phyloP scores from a whole-genome alignment of 2,329 filamentous ascomycete genomes.

The Curvularia sp. region DNA sequence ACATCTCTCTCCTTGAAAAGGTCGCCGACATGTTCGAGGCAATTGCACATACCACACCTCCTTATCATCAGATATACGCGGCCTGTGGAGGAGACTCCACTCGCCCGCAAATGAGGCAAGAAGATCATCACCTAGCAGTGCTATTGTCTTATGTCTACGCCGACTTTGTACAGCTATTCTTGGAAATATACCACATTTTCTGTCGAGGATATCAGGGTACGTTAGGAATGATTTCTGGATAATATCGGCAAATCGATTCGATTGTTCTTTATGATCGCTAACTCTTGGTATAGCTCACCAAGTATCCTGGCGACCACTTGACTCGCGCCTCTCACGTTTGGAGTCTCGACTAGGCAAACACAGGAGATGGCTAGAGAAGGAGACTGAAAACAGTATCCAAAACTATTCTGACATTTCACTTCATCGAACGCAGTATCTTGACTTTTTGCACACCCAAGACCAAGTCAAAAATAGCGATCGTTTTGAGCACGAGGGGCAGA shows the following conservation, averaged over 20 bases:
- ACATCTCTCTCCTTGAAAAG: constrained; percentile 34
- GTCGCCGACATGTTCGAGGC: constrained; percentile 35
- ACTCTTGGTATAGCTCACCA: constrained; percentile 3
- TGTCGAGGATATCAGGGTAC: constrained; percentile 33
- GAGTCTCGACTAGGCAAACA: constrained; percentile 33
- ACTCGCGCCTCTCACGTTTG: constrained; percentile 39
- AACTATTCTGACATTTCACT: constrained; percentile 28
- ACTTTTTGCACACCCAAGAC: constrained; percentile 27
- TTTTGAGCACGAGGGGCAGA: constrained; percentile 26
- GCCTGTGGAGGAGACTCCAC: constrained; percentile 18
- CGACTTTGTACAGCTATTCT: constrained; percentile 36
- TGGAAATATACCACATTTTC: constrained; percentile 40
- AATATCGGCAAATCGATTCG: background rate
- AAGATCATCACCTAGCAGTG: constrained; percentile 20
- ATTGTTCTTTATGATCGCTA: background rate
- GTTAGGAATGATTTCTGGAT: constrained; percentile 23
- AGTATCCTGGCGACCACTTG: constrained; percentile 37
- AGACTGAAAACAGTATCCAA: constrained; percentile 24
- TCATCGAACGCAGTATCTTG: constrained; percentile 30
- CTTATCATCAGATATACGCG: constrained; percentile 33
- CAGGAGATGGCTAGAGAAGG: constrained; percentile 36
- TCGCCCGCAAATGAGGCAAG: constrained; percentile 5
- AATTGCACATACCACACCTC: constrained; percentile 31
- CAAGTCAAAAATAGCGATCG: constrained; percentile 7
- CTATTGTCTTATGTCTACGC: constrained; percentile 38